Evolutionary conservation across 768 basidiomycete genomes (phyloP).

Genomic region (Rhodotorula toruloides): DNA sequence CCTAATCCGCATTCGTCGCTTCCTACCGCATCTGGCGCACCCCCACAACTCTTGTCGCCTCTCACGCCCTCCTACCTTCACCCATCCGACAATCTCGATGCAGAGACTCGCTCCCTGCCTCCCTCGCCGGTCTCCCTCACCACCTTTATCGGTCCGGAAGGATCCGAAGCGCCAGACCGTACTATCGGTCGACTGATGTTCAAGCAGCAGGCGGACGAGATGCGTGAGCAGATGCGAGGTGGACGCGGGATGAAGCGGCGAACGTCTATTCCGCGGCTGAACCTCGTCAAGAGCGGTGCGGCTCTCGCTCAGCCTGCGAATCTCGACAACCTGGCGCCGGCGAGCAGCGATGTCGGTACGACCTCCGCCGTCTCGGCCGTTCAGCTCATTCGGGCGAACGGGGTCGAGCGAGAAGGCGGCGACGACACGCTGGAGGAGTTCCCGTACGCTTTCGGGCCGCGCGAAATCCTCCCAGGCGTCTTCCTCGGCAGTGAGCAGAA

Average conservation of each 20-base stretch:
- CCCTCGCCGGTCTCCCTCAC: slow-evolving; percentile 37
- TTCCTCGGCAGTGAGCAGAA: slow-evolving; percentile 88
- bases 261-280: slow-evolving; percentile 39
- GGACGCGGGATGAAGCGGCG: slow-evolving; percentile 40
- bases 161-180: slow-evolving; percentile 25
- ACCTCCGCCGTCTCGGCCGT: slow-evolving; percentile 18
- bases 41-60: slow-evolving; percentile 22
- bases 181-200: slow-evolving; percentile 38
- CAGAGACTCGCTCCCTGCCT: slow-evolving; percentile 41
- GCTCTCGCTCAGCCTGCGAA: background rate
- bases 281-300: slow-evolving; percentile 17
- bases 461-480: slow-evolving; percentile 75
- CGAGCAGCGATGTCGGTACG: background rate
- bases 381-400: slow-evolving; percentile 21
- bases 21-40: background rate
- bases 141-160: slow-evolving; percentile 34
- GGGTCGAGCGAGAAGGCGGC: background rate
- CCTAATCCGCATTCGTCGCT: slow-evolving; percentile 7
- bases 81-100: slow-evolving; percentile 4
- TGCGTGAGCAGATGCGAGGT: slow-evolving; percentile 39
- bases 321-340: slow-evolving; percentile 4
- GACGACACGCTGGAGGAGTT: slow-evolving; percentile 37
- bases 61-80: slow-evolving; percentile 14
- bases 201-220: slow-evolving; percentile 39
- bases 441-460: slow-evolving; percentile 74